Percentiles rank a stretch among this genome's conserved stretches.
Evolutionary conservation across 1,284 basidiomycete species (phyloP).

Genomic region (Rhodotorula glutinis): DNA sequence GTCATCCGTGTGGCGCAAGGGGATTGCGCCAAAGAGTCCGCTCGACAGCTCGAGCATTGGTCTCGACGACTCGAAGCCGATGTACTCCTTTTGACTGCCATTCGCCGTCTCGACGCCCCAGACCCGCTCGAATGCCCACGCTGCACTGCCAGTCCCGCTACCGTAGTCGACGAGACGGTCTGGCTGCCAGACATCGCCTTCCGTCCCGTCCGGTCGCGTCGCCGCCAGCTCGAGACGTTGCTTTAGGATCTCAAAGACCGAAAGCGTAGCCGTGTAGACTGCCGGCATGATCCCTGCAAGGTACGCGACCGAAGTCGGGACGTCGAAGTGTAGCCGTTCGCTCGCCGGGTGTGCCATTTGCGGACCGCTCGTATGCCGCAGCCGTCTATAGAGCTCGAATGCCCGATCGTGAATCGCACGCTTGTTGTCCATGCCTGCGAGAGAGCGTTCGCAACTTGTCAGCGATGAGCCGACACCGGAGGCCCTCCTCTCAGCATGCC

Average conservation of each 20-base stretch:
- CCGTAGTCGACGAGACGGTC: conserved; percentile 49
- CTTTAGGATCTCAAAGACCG: conserved; percentile 50
- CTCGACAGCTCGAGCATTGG: conserved; percentile 42
- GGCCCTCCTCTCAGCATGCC: not conserved
- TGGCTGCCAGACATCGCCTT: conserved; percentile 31
- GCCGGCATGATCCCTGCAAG: conserved; percentile 52
- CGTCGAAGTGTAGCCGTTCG: conserved; percentile 25
- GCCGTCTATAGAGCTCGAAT: conserved; percentile 34
- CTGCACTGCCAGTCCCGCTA: conserved; percentile 49
- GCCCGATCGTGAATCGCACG: conserved; percentile 33
- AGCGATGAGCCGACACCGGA: not conserved
- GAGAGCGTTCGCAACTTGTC: not conserved
- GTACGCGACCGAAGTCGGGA: conserved; percentile 47
- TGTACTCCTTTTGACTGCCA: conserved; percentile 47
- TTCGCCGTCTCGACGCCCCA: conserved; percentile 40
- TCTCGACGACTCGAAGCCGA: conserved; percentile 38
- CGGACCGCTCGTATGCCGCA: conserved; percentile 22
- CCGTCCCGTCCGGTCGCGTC: conserved; percentile 26
- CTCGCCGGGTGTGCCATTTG: conserved; percentile 8
- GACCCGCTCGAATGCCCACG: conserved; percentile 49
- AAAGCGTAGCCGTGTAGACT: conserved; percentile 51
- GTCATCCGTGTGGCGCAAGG: conserved; percentile 11
- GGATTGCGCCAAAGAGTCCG: conserved; percentile 33
- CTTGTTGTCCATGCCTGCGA: conserved; percentile 34
- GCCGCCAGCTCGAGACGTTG: conserved; percentile 45